These are phyloP conservation scores for Leptographium wingfieldii DNA, from an alignment of 2,329 filamentous ascomycete genomes.

Conservation along the genomic window DNA sequence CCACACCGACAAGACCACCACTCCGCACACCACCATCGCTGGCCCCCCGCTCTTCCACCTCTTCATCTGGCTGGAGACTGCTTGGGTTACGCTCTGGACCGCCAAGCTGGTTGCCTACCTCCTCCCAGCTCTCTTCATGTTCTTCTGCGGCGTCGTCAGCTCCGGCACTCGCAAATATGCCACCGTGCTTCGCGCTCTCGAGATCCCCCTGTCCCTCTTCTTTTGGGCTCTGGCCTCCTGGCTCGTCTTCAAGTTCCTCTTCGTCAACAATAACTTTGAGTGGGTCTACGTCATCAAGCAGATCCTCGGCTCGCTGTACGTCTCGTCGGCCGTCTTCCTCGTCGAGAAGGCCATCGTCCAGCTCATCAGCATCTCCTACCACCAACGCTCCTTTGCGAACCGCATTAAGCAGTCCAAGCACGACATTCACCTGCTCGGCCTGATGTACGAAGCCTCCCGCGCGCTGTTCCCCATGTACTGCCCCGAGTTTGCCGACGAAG, in stretches of 20 bases:
- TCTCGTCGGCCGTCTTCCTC: slow-evolving; percentile 58
- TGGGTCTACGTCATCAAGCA: slow-evolving; percentile 50
- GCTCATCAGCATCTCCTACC: slow-evolving; percentile 74
- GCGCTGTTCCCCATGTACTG: slow-evolving; percentile 87
- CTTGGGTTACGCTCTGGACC: slow-evolving; percentile 55
- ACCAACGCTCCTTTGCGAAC: slow-evolving; percentile 70
- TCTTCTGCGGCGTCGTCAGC: slow-evolving; percentile 56
- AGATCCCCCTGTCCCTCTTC: slow-evolving; percentile 55
- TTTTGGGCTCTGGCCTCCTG: slow-evolving; percentile 54
- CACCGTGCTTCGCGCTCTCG: slow-evolving; percentile 48
- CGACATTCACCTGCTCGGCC: slow-evolving; percentile 65
- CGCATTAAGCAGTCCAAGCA: slow-evolving; percentile 84
- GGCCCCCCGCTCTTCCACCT: slow-evolving; percentile 45
- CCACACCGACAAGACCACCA: slow-evolving; percentile 14
- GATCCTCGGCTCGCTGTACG: slow-evolving; percentile 53
- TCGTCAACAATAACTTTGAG: slow-evolving; percentile 25
- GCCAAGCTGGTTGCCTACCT: slow-evolving; percentile 52
- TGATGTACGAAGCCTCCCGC: slow-evolving; percentile 84
- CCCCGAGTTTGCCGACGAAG: slow-evolving; percentile 78
- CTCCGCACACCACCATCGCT: slow-evolving; percentile 12
- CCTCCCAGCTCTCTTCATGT: slow-evolving; percentile 52
- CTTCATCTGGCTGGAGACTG: slow-evolving; percentile 56
- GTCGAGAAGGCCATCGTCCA: slow-evolving; percentile 71
- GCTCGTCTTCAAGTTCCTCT: slow-evolving; percentile 48
- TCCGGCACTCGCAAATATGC: slow-evolving; percentile 60